A percentile compares a stretch with the other conserved stretches of the same genome.
Evolutionary conservation across 441 rosid species (phyloP).

Genomic region (Euphorbia schlechtendalii): DNA sequence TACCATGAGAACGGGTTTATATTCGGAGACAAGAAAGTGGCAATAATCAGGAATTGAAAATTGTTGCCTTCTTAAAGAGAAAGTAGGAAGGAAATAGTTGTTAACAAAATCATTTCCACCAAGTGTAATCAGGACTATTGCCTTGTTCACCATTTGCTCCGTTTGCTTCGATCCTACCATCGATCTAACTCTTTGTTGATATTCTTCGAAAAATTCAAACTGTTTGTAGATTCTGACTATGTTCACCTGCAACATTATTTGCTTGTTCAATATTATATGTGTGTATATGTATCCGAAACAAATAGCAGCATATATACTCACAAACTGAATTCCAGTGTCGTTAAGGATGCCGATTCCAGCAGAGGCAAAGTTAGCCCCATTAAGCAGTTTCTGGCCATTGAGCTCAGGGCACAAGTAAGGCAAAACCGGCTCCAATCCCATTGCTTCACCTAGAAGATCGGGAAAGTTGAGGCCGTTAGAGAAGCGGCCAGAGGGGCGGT

Average conservation of each 20-base stretch:
- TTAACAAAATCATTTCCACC: constrained; percentile 88
- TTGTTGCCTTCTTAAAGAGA: constrained; percentile 70
- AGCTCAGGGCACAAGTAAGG: neutral
- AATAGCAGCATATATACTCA: neutral
- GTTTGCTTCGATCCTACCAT: constrained; percentile 42
- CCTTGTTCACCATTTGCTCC: constrained; percentile 39
- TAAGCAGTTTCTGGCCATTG: neutral
- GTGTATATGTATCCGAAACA: no score
- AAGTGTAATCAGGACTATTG: constrained; percentile 56
- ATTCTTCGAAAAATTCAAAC: constrained; percentile 49
- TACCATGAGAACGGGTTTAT: constrained; percentile 50
- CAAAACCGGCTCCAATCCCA: neutral
- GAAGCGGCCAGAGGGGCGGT: constrained; percentile 3
- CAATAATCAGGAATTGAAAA: constrained; percentile 58
- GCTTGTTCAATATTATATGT: no score
- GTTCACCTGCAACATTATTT: constrained; percentile 40
- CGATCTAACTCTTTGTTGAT: constrained; percentile 43
- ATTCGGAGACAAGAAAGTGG: constrained; percentile 56
- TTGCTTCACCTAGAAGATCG: constrained; percentile 1
- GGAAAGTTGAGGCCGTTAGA: constrained; percentile 6
- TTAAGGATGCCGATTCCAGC: constrained; percentile 6
- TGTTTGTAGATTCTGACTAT: constrained; percentile 50
- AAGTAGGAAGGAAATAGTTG: constrained; percentile 65
- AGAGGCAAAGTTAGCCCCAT: constrained; percentile 9
- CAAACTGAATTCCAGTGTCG: constrained; percentile 7